Evolutionary conservation across 352 stramenopile genomes (phyloP).

Genomic region (Aphanomyces cochlioides): DNA sequence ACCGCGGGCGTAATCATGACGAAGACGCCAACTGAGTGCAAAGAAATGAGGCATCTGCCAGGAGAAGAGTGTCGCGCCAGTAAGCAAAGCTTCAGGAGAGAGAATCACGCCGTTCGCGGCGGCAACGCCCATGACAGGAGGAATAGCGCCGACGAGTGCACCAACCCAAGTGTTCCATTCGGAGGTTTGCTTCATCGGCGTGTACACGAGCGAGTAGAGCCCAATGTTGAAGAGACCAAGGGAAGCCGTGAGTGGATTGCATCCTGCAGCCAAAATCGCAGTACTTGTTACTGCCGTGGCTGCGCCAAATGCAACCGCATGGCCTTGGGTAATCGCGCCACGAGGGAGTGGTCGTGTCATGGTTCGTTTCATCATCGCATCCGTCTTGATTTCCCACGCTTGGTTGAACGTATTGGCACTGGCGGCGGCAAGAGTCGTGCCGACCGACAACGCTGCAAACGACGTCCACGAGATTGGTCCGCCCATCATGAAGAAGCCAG

Average conservation of each 20-base stretch:
- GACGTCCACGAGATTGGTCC: constrained; percentile 87
- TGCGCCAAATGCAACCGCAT: constrained; percentile 81
- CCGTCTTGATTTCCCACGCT: constrained; percentile 93
- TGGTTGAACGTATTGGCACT: constrained; percentile 98
- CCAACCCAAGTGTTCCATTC: constrained; percentile 99
- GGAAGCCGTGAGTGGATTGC: constrained; percentile 92
- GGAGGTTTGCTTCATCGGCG: constrained; percentile 94
- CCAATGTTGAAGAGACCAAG: constrained; percentile 97
- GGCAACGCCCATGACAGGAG: constrained; percentile 97
- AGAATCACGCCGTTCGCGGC: constrained; percentile 88
- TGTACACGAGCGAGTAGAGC: constrained; percentile 98
- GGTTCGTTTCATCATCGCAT: constrained; percentile 97
- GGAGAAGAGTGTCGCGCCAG: constrained; percentile 90
- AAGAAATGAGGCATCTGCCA: constrained; percentile 99
- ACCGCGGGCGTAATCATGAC: constrained; percentile 87
- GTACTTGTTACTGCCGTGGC: constrained; percentile 86
- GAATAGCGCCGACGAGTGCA: constrained; percentile 97
- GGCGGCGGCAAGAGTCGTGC: constrained; percentile 92
- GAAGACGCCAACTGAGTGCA: constrained; percentile 95
- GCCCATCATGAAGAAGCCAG: constrained; percentile 95
- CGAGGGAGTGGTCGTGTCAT: constrained; percentile 90
- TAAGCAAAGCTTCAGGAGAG: constrained; percentile 65
- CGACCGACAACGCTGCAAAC: constrained; percentile 87
- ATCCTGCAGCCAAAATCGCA: constrained; percentile 85
- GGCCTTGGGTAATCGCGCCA: constrained; percentile 64